Percentiles rank a stretch among this genome's conserved stretches.
phyloP scores from a whole-genome alignment of 305 asterid species.

The Vinca major region DNA sequence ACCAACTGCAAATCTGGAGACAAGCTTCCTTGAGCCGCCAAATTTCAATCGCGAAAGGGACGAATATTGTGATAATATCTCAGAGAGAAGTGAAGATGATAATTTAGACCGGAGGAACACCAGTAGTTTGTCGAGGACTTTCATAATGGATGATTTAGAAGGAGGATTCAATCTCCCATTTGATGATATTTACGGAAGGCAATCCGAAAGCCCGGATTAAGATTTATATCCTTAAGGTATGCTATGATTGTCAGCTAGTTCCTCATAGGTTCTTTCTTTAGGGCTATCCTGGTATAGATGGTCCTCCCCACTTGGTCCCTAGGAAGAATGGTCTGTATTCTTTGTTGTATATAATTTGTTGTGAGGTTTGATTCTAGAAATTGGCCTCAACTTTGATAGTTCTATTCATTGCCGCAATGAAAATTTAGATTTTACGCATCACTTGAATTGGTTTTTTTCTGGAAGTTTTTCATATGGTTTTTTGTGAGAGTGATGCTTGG shows the following conservation, averaged over 20 bases:
- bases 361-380: constrained; percentile 11
- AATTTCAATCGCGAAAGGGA: constrained; percentile 27
- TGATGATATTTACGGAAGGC: constrained; percentile 49
- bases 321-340: constrained; percentile 25
- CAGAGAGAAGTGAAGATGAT: constrained; percentile 46
- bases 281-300: constrained; percentile 8
- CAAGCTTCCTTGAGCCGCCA: constrained; percentile 88
- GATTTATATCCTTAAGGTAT: constrained; percentile 33
- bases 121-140: constrained; percentile 46
- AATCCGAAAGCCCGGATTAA: constrained; percentile 20
- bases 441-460: too few species aligned
- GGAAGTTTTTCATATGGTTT: too few species aligned
- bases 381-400: background rate
- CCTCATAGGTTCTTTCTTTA: background rate
- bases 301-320: constrained; percentile 6
- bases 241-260: constrained; percentile 28
- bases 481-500: too few species aligned
- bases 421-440: too few species aligned
- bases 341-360: constrained; percentile 41
- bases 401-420: too few species aligned
- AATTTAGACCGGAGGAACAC: constrained; percentile 34
- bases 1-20: constrained; percentile 28
- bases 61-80: constrained; percentile 30
- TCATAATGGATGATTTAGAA: constrained; percentile 57
- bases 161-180: constrained; percentile 69